Evolutionary conservation across 169 alveolate genomes (phyloP), one percentile per base, ranked within the genome.

Genomic region (Babesia gibsoni): DNA sequence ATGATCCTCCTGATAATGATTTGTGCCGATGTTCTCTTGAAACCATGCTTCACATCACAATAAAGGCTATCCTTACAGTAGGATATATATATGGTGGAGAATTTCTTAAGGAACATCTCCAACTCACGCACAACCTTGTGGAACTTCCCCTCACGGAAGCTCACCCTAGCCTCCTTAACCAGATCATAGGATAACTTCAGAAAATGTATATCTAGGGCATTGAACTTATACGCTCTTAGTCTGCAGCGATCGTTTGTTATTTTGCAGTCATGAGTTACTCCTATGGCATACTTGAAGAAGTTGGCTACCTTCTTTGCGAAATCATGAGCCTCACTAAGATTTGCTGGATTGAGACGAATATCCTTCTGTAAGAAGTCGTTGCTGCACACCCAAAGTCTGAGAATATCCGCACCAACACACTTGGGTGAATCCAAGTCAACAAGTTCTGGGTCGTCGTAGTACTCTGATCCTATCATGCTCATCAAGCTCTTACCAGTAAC

Each of bases 341-440:
- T 49, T 16, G 22, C 67, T 18, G 22, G 25, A 22, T 56, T 58
- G 54, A 79, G 42, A 22, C 53, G 63, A n/a, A 79, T 57, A 50
- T 79, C 88, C 69, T 64, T 69, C 39, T 52, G 80, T 18, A 59
- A 45, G 32, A 79, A 79, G 66, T 79, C 88, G 54, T 45, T 68
- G 48, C 58, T 53, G 45, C 83, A 67, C 23, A 37, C 83, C 74
- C 68, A 58, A 32, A 70, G 41, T 7, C 88, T 23, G 52, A 79
- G 42, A 16, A 57, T 63, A 23, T 79, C 88, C 18, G 74, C 83
- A 32, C 80, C 73, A 25, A 77, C 52, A 43, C 52, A 33, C 16
- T 35, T 36, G n/a, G 80, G 64, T 22, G 22, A 48, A 20, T 57
- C 69, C 50, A 29, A 23, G 32, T 70, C 68, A 10, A 48, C 20